Base-by-base conservation (phyloP, 768 basidiomycete genomes). In the Favolaschia claudopus region DNA sequence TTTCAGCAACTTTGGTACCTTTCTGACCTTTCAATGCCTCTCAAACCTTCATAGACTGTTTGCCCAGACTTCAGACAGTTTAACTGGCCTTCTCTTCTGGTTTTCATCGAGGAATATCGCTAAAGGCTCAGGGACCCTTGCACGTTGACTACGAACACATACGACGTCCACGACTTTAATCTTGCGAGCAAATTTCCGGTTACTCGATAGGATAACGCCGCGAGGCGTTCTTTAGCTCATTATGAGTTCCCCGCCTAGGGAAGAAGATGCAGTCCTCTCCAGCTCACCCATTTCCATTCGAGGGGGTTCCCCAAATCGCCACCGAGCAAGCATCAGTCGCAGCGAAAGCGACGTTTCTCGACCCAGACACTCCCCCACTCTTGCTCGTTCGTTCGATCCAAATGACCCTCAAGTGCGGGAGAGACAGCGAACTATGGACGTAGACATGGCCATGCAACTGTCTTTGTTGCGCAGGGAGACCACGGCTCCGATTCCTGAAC, bases 381-480 rank as follows among this genome's bases (percentile, higher is more conserved):
- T 89, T 15, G 70, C 75, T 1, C 84, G 89, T 38, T 81, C 89
- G 9, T 82, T 84, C 59, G 87, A 92, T 69, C 84, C 82, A 10
- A 82, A 88, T 77, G 89, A 92, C 69, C 86, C 89, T 0, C 85
- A 91, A 50, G 86, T 85, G 19, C 80, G 88, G 52, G 95, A 97
- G 72, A 86, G 95, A 19, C 95, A 98, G 78, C 85, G 91, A 32
- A 88, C 93, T 7, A 92, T 97, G 89, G 96, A 98, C 67, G 92
- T 92, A 1, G 95, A 96, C 67, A 93, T 94, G 91, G 93, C 91
- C 50, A 83, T 92, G 70, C 89, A 91, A 29, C 83, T 91, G 37
- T 90, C 89, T 22, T 81, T 85, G 20, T 91, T 89, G 1, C 83
- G 92, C 20, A 79, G 88, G 58, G 87, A 87, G 47, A 89, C 89